Evolutionary conservation across 768 basidiomycete genomes (phyloP).

Genomic region (Termitomyces sp.): DNA sequence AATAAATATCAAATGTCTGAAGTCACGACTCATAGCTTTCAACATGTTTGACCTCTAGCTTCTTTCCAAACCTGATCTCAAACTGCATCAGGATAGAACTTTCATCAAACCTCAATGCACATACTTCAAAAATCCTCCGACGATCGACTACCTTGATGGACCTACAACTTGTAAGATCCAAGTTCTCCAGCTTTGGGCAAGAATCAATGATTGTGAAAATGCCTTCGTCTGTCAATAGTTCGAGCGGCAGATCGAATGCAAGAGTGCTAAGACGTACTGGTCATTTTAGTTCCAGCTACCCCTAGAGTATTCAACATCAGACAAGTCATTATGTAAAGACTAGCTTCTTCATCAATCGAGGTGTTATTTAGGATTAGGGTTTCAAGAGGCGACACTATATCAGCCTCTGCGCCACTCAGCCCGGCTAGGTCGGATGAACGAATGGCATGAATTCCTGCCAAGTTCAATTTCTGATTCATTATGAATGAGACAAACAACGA

Average conservation of each 20-base stretch:
- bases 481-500: background rate
- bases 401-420: constrained; percentile 33
- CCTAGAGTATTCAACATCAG: constrained; percentile 42
- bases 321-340: constrained; percentile 52
- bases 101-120: background rate
- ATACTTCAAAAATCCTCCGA: constrained; percentile 64
- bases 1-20: background rate
- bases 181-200: constrained; percentile 46
- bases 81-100: background rate
- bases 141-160: constrained; percentile 57
- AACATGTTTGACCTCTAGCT: constrained; percentile 2
- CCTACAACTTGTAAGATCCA: constrained; percentile 68
- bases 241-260: background rate
- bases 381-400: constrained; percentile 36
- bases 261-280: constrained; percentile 35
- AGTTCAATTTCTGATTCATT: constrained; percentile 46
- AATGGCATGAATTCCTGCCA: constrained; percentile 50
- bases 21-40: background rate
- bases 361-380: constrained; percentile 58
- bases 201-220: constrained; percentile 56
- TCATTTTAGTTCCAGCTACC: constrained; percentile 56
- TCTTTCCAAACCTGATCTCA: constrained; percentile 28
- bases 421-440: constrained; percentile 49
- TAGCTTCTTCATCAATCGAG: constrained; percentile 54
- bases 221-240: constrained; percentile 38